Conservation (phyloP, 768 basidiomycete genomes). For the Serpula lacrymans region DNA sequence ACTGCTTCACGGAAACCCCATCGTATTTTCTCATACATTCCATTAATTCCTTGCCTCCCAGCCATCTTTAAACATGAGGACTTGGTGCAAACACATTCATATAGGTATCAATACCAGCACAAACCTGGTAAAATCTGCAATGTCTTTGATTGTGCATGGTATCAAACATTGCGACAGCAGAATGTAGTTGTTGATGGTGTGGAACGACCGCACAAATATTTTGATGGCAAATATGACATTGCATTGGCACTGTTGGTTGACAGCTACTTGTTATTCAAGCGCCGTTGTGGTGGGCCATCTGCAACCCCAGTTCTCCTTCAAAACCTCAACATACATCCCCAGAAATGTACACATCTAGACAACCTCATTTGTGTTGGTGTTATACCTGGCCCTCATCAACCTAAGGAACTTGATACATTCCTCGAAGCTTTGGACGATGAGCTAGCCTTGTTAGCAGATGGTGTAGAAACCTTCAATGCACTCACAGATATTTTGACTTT, state of each 20-base stretch:
- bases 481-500: constrained; percentile 8
- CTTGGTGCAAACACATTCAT: constrained; percentile 23
- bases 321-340: constrained; percentile 42
- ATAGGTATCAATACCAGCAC: constrained; percentile 27
- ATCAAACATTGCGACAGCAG: constrained; percentile 17
- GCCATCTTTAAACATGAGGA: constrained; percentile 16
- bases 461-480: constrained; percentile 9
- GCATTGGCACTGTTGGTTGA: constrained; percentile 42
- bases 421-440: constrained; percentile 23
- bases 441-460: constrained; percentile 8
- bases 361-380: constrained; percentile 27
- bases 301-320: constrained; percentile 40
- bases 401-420: constrained; percentile 30
- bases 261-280: constrained; percentile 39
- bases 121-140: constrained; percentile 23
- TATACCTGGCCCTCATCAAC: constrained; percentile 32
- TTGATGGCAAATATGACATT: constrained; percentile 36
- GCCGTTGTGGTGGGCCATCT: constrained; percentile 21
- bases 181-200: constrained; percentile 26
- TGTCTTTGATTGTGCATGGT: constrained; percentile 34
- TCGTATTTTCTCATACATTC: constrained; percentile 33
- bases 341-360: constrained; percentile 22
- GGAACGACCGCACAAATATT: constrained; percentile 25
- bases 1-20: constrained; percentile 17
- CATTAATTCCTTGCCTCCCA: constrained; percentile 34